These are phyloP conservation scores for Tulasnella calospora DNA, from an alignment of 768 basidiomycete genomes.

Conservation along the genomic window DNA sequence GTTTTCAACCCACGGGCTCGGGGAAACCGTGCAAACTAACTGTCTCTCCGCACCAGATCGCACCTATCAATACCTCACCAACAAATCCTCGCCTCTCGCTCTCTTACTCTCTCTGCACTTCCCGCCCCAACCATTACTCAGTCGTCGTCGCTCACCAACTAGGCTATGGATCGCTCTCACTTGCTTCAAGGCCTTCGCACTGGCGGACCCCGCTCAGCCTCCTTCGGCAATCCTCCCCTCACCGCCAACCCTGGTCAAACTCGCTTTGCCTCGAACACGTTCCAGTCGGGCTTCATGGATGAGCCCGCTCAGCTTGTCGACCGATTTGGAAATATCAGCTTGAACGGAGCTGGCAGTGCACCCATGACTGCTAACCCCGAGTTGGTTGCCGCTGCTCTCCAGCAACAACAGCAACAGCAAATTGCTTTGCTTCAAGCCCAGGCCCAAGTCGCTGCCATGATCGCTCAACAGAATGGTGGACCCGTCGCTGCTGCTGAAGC, in stretches of 20 bases:
- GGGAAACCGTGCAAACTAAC: background rate
- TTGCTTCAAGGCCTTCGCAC: slow-evolving; percentile 86
- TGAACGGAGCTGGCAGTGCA: slow-evolving; percentile 39
- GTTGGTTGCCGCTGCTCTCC: slow-evolving; percentile 56
- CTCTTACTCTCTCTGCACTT: slow-evolving; percentile 31
- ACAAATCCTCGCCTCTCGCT: slow-evolving; percentile 25
- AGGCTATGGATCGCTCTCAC: slow-evolving; percentile 54
- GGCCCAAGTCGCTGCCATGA: slow-evolving; percentile 36
- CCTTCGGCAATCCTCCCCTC: slow-evolving; percentile 51
- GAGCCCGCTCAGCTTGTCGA: slow-evolving; percentile 47
- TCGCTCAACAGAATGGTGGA: background rate
- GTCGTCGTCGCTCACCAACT: background rate
- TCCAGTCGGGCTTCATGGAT: slow-evolving; percentile 49
- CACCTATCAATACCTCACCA: slow-evolving; percentile 4
- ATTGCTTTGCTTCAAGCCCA: slow-evolving; percentile 45
- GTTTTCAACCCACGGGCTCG: background rate
- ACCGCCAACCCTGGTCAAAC: slow-evolving; percentile 59
- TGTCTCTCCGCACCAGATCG: background rate
- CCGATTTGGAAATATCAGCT: slow-evolving; percentile 52
- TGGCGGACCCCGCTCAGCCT: slow-evolving; percentile 79
- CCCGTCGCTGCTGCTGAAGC: slow-evolving; percentile 33
- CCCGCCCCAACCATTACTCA: background rate
- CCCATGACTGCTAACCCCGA: slow-evolving; percentile 64
- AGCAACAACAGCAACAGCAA: slow-evolving; percentile 55
- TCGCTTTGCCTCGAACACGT: slow-evolving; percentile 47